These are phyloP conservation scores for Tetradesmus lagerheimii DNA, from an alignment of 139 green algal genomes.

Conservation along the genomic window DNA sequence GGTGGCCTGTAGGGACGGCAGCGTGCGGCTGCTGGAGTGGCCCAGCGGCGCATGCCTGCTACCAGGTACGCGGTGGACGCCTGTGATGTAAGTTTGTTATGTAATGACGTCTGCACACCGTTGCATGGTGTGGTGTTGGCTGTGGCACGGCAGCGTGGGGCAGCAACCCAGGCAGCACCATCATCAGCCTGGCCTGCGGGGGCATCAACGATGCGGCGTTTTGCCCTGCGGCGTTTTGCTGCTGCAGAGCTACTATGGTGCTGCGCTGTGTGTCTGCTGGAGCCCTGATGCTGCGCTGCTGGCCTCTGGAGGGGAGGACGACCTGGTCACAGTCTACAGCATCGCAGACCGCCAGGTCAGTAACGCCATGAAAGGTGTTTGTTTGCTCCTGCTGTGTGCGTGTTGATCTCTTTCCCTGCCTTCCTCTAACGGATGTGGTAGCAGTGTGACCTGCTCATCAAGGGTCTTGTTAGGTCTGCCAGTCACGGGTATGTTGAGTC, in stretches of 20 bases:
- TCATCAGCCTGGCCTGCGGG: constrained; percentile 49
- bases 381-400: constrained; percentile 52
- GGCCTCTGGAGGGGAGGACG: constrained; percentile 91
- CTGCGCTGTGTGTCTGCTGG: constrained; percentile 89
- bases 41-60: constrained; percentile 39
- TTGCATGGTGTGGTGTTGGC: constrained; percentile 84
- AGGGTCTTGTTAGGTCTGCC: too few species aligned
- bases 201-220: constrained; percentile 79
- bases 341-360: constrained; percentile 53
- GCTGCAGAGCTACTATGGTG: constrained; percentile 89
- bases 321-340: constrained; percentile 89
- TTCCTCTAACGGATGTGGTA: too few species aligned
- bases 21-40: constrained; percentile 79
- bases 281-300: constrained; percentile 84
- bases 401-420: too few species aligned
- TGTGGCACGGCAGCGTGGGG: constrained; percentile 80
- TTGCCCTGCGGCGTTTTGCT: constrained; percentile 62
- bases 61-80: constrained; percentile 70
- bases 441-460: too few species aligned
- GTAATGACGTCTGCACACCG: too few species aligned
- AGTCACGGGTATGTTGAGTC: too few species aligned
- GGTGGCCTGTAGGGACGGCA: constrained; percentile 82
- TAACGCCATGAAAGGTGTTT: constrained; percentile 78
- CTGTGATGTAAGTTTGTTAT: too few species aligned
- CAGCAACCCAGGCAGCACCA: constrained; percentile 30